Evolutionary conservation across 768 basidiomycete genomes (phyloP).

Genomic region (Hortiboletus flavorubellus): DNA sequence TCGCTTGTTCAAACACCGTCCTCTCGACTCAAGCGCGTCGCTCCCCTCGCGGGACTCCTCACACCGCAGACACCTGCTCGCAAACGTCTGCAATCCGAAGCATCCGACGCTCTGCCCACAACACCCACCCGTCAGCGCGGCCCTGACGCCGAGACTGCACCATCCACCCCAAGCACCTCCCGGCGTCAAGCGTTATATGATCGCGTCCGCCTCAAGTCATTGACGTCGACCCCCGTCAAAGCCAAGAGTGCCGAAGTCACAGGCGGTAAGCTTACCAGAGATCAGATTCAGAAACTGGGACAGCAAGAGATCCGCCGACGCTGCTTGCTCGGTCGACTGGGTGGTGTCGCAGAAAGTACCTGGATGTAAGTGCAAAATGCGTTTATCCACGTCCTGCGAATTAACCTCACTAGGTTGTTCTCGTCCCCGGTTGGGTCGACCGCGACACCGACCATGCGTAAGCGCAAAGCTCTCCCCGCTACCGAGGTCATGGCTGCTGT

Average conservation of each 20-base stretch:
- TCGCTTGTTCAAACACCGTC: slow-evolving; percentile 68
- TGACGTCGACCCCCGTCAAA: slow-evolving; percentile 67
- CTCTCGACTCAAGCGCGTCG: slow-evolving; percentile 36
- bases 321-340: slow-evolving; percentile 72
- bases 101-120: slow-evolving; percentile 41
- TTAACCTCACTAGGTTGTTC: slow-evolving; percentile 50
- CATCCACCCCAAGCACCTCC: slow-evolving; percentile 69
- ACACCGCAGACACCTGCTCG: slow-evolving; percentile 38
- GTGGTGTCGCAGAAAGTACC: slow-evolving; percentile 79
- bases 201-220: slow-evolving; percentile 69
- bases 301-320: slow-evolving; percentile 78
- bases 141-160: slow-evolving; percentile 49
- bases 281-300: slow-evolving; percentile 65
- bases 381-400: neutral
- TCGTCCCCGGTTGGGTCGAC: slow-evolving; percentile 55
- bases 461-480: slow-evolving; percentile 65
- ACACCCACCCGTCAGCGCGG: slow-evolving; percentile 69
- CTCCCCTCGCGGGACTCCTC: slow-evolving; percentile 36
- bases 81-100: slow-evolving; percentile 42
- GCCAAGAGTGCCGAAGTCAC: slow-evolving; percentile 36
- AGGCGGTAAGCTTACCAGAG: slow-evolving; percentile 53
- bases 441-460: slow-evolving; percentile 55
- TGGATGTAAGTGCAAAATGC: slow-evolving; percentile 62
- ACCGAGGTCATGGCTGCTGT: slow-evolving; percentile 66
- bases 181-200: slow-evolving; percentile 80